These are phyloP conservation scores for Aspergillus ibericus DNA, from an alignment of 2,329 filamentous ascomycete genomes.

Conservation along the genomic window DNA sequence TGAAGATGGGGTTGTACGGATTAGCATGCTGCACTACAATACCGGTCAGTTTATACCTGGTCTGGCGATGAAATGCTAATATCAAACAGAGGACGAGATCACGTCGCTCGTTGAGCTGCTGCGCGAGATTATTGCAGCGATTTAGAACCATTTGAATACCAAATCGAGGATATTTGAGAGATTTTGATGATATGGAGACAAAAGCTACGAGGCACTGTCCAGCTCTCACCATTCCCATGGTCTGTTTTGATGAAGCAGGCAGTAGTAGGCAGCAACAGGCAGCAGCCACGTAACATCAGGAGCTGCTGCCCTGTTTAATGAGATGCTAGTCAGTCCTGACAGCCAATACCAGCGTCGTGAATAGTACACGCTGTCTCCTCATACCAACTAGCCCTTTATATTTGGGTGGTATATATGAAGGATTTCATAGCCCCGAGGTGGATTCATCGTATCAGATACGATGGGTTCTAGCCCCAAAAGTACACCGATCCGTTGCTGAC, in stretches of 20 bases:
- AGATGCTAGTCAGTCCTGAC: background rate
- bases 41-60: constrained; percentile 51
- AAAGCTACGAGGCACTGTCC: background rate
- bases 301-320: background rate
- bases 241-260: background rate
- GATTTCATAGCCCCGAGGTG: too few relatives aligned
- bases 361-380: background rate
- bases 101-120: constrained; percentile 1
- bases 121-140: background rate
- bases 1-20: constrained; percentile 64
- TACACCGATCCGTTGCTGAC: background rate
- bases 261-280: background rate
- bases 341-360: background rate
- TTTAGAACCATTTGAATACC: background rate
- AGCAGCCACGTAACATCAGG: background rate
- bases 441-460: background rate
- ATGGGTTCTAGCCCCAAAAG: background rate
- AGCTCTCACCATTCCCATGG: background rate
- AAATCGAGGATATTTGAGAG: background rate
- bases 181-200: background rate
- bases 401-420: too few relatives aligned
- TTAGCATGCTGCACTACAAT: constrained; percentile 75
- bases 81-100: background rate
- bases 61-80: background rate
- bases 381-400: background rate